Base-by-base conservation (phyloP, 2,329 filamentous ascomycete species). In the Pseudohalonectria lignicola region DNA sequence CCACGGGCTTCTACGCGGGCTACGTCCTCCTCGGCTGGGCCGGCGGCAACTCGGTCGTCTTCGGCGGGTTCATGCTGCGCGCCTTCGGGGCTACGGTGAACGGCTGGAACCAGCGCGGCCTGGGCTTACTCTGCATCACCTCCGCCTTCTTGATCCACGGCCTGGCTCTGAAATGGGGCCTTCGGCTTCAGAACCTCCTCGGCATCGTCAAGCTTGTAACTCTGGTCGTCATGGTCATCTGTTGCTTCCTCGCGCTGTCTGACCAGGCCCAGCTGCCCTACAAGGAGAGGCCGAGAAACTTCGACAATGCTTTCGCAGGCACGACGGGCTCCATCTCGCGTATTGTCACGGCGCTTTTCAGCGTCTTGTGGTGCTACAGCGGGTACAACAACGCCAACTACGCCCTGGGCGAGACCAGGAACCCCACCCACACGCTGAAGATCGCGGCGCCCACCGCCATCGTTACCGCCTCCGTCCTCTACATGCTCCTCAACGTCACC, bases 361-460 rank as follows among this genome's bases (percentile, higher is more conserved):
- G 82, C 47, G 77, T 83, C 44, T 78, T 83, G 49, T 83, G 78
- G 71, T 76, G 71, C 43, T 84, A 76, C 49, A 71, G 79, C 45
- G 79, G 79, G 18, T 80, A 79, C 63, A 73, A 66, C 59, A 82
- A 81, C 53, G 77, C 76, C 52, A 81, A 81, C 59, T 79, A 82
- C 49, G 74, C 68, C 33, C 61, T 78, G 23, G 72, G 68, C 50
- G 79, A 84, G 60, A 79, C 76, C 34, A 75, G 69, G 52, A 73
- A 81, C 54, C 79, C 79, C 0, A 69, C 77, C 5, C 65, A 66
- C 18, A 83, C 78, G 0, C 65, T 83, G 41, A 78, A 75, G 54
- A 69, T 76, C 34, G 77, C 78, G n/a, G 76, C 74, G 1, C 73
- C 78, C 2, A 49, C 76, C 8, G 78, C 75, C 34, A 64, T 83